A percentile compares a stretch with the other conserved stretches of the same genome.
These are phyloP conservation scores for Trichophyton simii DNA, from an alignment of 2,329 filamentous ascomycete genomes.

Conservation along the genomic window DNA sequence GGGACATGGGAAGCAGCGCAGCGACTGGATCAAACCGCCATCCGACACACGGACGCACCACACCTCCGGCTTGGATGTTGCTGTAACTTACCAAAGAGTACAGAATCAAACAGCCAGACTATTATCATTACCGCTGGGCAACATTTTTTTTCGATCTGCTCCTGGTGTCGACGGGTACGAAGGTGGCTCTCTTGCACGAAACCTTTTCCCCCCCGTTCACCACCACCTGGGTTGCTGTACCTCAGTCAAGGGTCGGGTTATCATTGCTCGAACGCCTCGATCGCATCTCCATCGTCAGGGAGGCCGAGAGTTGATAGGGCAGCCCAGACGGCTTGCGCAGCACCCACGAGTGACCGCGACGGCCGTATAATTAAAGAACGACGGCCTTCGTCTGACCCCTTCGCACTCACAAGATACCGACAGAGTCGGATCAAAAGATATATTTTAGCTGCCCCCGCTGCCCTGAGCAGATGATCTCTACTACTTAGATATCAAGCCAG, in stretches of 20 bases:
- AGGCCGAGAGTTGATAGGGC: neutral
- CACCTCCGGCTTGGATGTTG: neutral
- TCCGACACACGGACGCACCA: neutral
- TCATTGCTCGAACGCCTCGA: conserved; percentile 2
- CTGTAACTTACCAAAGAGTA: neutral
- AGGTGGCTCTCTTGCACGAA: conserved; percentile 3
- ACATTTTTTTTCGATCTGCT: conserved; percentile 3
- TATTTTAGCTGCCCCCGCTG: neutral
- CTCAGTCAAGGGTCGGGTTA: neutral
- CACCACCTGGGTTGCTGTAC: neutral
- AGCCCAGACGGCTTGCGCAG: neutral
- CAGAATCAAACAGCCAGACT: neutral
- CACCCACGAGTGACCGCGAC: conserved; percentile 1
- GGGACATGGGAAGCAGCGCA: neutral
- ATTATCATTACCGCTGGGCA: neutral
- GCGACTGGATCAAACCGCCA: neutral
- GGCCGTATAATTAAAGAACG: neutral
- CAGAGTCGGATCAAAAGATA: conserved; percentile 3
- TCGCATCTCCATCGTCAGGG: neutral
- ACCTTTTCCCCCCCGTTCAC: neutral
- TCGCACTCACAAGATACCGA: neutral
- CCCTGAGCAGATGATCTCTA: conserved; percentile 1
- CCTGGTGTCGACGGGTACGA: neutral
- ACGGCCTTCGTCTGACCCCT: neutral
- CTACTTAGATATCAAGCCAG: neutral